Evolutionary conservation across 2,329 filamentous ascomycete species (phyloP), one percentile per base, ranked within the genome.

Genomic region (Sphaceloma murrayae): DNA sequence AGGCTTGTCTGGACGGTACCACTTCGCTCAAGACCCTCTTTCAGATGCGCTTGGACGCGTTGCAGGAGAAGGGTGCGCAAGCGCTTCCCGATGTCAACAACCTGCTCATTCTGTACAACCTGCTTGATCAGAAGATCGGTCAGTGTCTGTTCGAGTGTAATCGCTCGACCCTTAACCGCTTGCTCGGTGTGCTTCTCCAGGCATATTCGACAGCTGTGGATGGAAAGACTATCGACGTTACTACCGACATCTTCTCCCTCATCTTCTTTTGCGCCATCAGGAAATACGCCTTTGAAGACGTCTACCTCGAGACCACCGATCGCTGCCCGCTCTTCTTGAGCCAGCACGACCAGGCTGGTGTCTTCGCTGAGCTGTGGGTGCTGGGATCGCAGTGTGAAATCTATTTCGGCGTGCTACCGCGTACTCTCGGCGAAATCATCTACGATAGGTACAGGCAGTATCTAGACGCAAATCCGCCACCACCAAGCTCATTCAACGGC

Each of bases 331-430:
- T 78, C 7, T 77, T 77, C 57, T 73, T 77, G 44, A 66, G 70
- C 14, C 75, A 77, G 46, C 65, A 74, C 1, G 77, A 80, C 46
- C 77, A 80, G 56, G 75, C 76, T 10, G 76, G 75, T 22, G 74
- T 74, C 5, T 80, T 80, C 52, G 71, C 76, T 1, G 77, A 80
- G 54, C 69, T 77, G 0, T 80, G 77, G 58, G 76, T 75, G 0
- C 62, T 79, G 1, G 77, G 77, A 1, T 79, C 76, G 3, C 72
- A 75, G 44, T 80, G 77, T 53, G 74, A 78, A 48, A 66, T 71
- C 1, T 80, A 78, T 53, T 77, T 80, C 47, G 75, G 75, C 47
- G 67, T 79, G 38, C 38, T 44, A 7, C 49, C 49, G 3, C 34
- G 49, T n/a, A 32, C 47, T 6, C 29, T 51, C n/a, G 49, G 49